Evolutionary conservation across 441 rosid species (phyloP).

Genomic region (Mallotus repandus): DNA sequence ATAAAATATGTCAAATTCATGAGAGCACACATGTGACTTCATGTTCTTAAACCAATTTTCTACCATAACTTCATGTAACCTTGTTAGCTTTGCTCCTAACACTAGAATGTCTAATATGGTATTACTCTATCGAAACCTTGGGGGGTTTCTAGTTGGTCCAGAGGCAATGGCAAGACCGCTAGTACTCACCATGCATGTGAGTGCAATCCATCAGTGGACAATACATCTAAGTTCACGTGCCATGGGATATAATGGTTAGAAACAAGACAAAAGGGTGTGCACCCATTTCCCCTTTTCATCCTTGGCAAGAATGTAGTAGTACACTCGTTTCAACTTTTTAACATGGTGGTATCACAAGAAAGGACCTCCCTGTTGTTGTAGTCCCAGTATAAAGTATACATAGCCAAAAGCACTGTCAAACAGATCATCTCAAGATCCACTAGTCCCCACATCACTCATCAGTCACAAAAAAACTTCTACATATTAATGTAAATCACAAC

Average conservation of each 20-base stretch:
- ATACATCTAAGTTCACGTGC: not conserved
- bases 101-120: too few species aligned
- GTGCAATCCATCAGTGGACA: not conserved
- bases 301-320: not conserved
- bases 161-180: not conserved
- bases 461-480: slow-evolving; percentile 10
- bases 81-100: too few species aligned
- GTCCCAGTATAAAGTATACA: not conserved
- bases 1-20: too few species aligned
- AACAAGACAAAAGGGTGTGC: not conserved
- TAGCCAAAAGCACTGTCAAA: not conserved
- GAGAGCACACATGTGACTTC: too few species aligned
- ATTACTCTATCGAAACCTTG: too few species aligned
- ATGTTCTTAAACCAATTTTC: too few species aligned
- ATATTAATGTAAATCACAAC: slow-evolving; percentile 10
- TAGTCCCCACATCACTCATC: slow-evolving; percentile 15
- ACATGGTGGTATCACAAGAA: not conserved
- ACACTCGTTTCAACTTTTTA: not conserved
- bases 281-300: not conserved
- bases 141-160: too few species aligned
- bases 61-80: too few species aligned
- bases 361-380: not conserved
- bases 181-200: not conserved
- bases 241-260: not conserved
- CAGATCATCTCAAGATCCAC: slow-evolving; percentile 8